Conservation (phyloP, 345 rosid genomes). For the Eucalyptus sp. region DNA sequence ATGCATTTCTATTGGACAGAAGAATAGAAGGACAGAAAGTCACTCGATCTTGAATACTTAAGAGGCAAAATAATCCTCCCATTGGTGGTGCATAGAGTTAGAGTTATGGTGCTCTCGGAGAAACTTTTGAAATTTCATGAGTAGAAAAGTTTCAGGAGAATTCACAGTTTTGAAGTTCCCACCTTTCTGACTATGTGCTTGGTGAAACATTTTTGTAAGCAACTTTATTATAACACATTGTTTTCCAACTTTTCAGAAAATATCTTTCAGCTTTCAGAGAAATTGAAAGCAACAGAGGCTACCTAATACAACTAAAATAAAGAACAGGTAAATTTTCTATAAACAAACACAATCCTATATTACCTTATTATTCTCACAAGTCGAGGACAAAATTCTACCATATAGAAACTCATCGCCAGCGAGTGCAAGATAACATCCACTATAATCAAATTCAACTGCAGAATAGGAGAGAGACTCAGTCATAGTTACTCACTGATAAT, state of each 20-base stretch:
- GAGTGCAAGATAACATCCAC: conserved; percentile 76
- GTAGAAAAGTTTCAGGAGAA: no score
- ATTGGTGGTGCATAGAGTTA: no score
- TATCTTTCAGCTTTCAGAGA: fast-evolving
- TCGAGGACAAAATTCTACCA: neutral
- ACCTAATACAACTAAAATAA: neutral
- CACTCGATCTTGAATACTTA: no score
- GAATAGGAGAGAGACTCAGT: neutral
- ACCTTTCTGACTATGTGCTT: neutral
- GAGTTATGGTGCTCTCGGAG: no score
- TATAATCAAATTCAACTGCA: conserved; percentile 91
- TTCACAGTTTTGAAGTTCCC: no score
- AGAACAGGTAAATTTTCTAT: neutral
- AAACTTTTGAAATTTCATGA: no score
- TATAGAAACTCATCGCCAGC: conserved; percentile 45
- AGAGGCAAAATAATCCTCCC: no score
- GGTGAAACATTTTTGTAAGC: neutral
- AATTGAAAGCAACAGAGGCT: neutral
- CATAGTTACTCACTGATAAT: neutral
- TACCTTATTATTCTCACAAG: neutral
- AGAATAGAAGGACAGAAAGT: no score
- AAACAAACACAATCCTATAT: neutral
- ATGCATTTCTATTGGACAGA: no score
- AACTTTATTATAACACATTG: neutral
- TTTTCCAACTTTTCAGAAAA: neutral